Evolutionary conservation across 345 rosid species (phyloP), one percentile per base, ranked within the genome.

Genomic region (Sonneratia caseolaris): DNA sequence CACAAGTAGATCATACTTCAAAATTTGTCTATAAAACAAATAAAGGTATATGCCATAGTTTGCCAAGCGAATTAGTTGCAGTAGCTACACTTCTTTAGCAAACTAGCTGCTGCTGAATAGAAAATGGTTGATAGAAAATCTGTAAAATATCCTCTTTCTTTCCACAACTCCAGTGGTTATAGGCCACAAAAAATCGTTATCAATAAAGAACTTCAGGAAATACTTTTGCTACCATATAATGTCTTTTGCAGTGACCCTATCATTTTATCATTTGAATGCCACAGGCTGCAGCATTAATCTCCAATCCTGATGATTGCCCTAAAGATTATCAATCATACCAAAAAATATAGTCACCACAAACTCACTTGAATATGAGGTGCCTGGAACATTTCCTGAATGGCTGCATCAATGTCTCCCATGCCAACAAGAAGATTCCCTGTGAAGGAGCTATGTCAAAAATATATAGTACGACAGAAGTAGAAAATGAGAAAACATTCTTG

Each of bases 341-440:
- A 14, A 71, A 27, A 37, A 24, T 37, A 37, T 43, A 21, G 65
- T 77, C 61, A 3, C 9, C 47, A 37, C 69, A 64, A 76, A 84
- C 89, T 83, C 74, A 89, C 97, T 84, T 88, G 97, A 77, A 94
- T 85, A 83, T 94, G 97, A 79, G 98, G 98, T 67, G 97, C 95
- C 76, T 92, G 98, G 77, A 94, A 91, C 97, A 94, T 91, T 75
- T 91, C 98, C 77, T 94, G 91, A 69, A 90, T 92, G 32, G 98
- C 97, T 53, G 93, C 85, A 77, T 94, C 96, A 76, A 91, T 90
- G 69, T 89, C 97, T 64, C 82, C 77, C 91, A 92, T 91, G 36
- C 85, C 81, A 82, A 89, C 93, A 55, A 90, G 80, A 73, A 71
- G 75, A 73, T 84, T 87, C 71, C 83, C 97, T 82, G 88, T 67